Evolutionary conservation across 2,329 filamentous ascomycete genomes (phyloP), one percentile per base, ranked within the genome.

Genomic region (Mycosphaerelloides madeirae): DNA sequence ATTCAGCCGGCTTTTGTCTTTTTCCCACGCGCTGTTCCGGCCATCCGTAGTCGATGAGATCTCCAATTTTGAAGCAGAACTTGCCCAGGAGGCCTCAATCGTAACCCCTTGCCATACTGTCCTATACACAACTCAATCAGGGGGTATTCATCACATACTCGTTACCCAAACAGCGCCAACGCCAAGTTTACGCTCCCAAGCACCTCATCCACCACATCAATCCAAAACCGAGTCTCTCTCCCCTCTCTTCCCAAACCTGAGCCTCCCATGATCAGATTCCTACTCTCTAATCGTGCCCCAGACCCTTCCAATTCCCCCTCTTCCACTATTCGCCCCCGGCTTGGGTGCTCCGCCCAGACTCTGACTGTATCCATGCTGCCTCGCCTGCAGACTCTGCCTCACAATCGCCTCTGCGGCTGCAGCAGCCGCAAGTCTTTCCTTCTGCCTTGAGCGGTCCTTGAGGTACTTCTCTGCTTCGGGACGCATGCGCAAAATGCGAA

Each of bases 371-470:
- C 45, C 46, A 29, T 50, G 50, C 29, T 48, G 44, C 40, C 56
- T 49, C n/a, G 78, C 74, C 63, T 80, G 78, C 46, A 95, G 78
- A 69, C 91, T 97, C 71, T 96, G 90, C 64, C 85, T 81, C 42
- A 98, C 91, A 68, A 98, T 98, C 67, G 90, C 81, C 60, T 95
- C 90, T 3, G 93, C 93, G 1, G 91, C 91, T 14, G 89, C 87
- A 5, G 88, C 84, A 1, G 91, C 90, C 3, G 88, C 87, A 62
- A 96, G 80, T 53, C 93, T 78, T 71, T 97, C 93, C 73, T 95
- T 95, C 65, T 98, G 93, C 53, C 93, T 78, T 63, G 88, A 90
- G 32, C 93, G 76, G 66, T 97, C 91, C 60, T 87, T 87, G 49
- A 98, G 75, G 67, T 98, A 98, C 28, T 79, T 73, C 38, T 83